phyloP scores from a whole-genome alignment of 1,284 basidiomycete species.

The Vanrija pseudolonga region DNA sequence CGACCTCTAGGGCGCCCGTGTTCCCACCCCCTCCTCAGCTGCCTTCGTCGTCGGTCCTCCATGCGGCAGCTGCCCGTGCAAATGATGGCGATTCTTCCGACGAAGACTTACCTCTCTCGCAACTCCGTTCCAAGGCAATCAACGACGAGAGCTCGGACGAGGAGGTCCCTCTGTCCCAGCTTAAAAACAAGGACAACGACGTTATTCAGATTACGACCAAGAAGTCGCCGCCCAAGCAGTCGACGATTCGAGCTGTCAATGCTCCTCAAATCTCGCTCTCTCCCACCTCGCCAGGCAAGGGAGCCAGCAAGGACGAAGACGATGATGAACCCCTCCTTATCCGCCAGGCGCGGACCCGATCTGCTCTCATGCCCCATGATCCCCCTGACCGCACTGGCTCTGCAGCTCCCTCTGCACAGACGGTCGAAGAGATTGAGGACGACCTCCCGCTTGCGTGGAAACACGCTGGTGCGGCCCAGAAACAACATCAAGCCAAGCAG shows the following conservation, averaged over 20 bases:
- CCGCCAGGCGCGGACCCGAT: constrained; percentile 3
- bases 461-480: constrained; percentile 27
- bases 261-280: background rate
- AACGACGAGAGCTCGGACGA: constrained; percentile 35
- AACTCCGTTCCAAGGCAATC: constrained; percentile 14
- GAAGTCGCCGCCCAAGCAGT: background rate
- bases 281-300: background rate
- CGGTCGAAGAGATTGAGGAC: constrained; percentile 31
- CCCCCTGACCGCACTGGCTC: background rate
- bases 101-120: constrained; percentile 30
- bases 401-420: constrained; percentile 1
- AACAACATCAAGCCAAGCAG: background rate
- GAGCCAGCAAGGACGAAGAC: constrained; percentile 14
- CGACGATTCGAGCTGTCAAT: background rate
- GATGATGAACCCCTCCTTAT: constrained; percentile 32
- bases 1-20: background rate
- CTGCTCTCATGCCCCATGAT: background rate
- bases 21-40: background rate
- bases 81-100: constrained; percentile 15
- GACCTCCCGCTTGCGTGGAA: constrained; percentile 42
- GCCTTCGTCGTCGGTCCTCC: too few relatives aligned
- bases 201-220: background rate
- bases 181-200: constrained; percentile 6
- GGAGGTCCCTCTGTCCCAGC: constrained; percentile 37
- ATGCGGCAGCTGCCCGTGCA: background rate